Evolutionary conservation across 164 flowering plant genomes (phyloP).

Genomic region (Magnolia kwangsiensis): DNA sequence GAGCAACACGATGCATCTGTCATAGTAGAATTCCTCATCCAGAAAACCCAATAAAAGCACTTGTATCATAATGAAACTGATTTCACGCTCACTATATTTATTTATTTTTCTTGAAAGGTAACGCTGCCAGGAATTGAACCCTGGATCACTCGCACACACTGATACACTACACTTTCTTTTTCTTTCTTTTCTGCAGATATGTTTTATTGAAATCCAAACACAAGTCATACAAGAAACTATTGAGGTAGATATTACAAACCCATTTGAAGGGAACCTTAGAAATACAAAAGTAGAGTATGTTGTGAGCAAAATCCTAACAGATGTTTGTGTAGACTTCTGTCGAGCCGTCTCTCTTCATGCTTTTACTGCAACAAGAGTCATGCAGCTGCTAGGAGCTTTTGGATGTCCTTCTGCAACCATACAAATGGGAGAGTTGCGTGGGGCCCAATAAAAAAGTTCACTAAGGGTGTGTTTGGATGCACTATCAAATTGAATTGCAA

Average conservation of each 20-base stretch:
- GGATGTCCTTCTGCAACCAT: constrained; percentile 72
- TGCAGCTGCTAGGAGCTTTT: constrained; percentile 68
- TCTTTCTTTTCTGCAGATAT: background rate
- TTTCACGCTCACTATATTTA: background rate
- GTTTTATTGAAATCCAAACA: background rate
- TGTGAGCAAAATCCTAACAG: background rate
- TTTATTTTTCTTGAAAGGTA: background rate
- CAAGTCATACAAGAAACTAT: background rate
- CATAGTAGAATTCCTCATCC: too few species aligned
- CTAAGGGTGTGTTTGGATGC: background rate
- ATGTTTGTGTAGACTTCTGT: background rate
- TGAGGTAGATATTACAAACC: background rate
- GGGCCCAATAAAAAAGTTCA: background rate
- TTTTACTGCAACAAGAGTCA: constrained; percentile 10
- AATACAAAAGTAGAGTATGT: background rate
- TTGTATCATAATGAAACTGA: background rate
- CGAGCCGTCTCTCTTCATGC: background rate
- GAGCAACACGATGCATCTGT: too few species aligned
- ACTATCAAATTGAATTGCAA: background rate
- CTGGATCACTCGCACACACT: background rate
- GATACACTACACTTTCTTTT: background rate
- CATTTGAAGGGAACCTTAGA: background rate
- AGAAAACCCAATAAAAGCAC: too few species aligned
- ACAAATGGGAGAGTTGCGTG: background rate
- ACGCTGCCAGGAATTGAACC: background rate